phyloP scores from a whole-genome alignment of 2,329 filamentous ascomycete species.

The Hortaea werneckii region DNA sequence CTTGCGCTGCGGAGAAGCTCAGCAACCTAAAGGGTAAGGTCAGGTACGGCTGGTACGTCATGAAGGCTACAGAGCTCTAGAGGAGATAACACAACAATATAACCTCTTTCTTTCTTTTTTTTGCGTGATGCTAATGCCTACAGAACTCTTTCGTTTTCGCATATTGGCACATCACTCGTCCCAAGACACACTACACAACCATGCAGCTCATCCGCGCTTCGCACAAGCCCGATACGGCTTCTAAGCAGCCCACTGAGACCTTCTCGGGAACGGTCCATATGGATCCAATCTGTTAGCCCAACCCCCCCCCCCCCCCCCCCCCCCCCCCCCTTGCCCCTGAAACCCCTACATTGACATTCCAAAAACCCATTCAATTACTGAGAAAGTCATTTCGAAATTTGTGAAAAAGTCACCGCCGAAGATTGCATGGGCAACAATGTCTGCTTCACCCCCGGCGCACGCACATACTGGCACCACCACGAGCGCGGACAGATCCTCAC shows the following conservation, averaged over 20 bases:
- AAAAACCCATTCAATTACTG: too few species aligned
- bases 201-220: conserved; percentile 20
- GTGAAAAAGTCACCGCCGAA: conserved; percentile 10
- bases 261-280: conserved; percentile 21
- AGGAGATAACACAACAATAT: too few species aligned
- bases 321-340: neutral
- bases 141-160: too few species aligned
- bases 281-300: conserved; percentile 15
- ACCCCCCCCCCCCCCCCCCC: neutral
- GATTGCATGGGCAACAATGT: conserved; percentile 28
- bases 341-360: neutral
- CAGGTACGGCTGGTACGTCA: too few species aligned
- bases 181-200: neutral
- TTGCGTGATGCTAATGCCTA: too few species aligned
- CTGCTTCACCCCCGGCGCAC: conserved; percentile 34
- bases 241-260: conserved; percentile 18
- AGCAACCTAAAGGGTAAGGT: too few species aligned
- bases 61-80: too few species aligned
- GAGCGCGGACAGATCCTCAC: conserved; percentile 35
- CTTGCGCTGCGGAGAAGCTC: too few species aligned
- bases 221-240: conserved; percentile 17
- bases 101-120: too few species aligned
- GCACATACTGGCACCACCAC: conserved; percentile 38
- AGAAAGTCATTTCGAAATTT: too few species aligned
- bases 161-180: too few species aligned